A percentile compares a stretch with the other conserved stretches of the same genome.
These are phyloP conservation scores for Rhizopus microsporus DNA, from an alignment of 371 early-diverging fungal species.

Conservation along the genomic window DNA sequence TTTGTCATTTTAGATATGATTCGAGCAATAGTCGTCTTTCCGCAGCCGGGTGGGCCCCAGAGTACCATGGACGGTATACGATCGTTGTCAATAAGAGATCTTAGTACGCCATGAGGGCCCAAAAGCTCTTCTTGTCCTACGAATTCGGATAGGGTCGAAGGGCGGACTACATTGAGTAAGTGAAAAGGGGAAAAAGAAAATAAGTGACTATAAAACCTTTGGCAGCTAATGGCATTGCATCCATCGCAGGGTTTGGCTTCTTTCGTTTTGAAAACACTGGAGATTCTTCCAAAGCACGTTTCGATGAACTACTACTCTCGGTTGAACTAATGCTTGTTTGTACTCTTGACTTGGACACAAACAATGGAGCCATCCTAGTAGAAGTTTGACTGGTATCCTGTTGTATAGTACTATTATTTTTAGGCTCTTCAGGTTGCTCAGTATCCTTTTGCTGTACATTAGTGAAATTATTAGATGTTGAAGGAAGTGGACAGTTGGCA, in stretches of 20 bases:
- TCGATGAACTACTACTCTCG: neutral
- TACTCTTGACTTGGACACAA: slow-evolving; percentile 12
- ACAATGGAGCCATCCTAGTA: slow-evolving; percentile 20
- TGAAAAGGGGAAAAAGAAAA: neutral
- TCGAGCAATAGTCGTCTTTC: slow-evolving; percentile 84
- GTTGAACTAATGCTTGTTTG: neutral
- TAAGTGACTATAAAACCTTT: slow-evolving; percentile 29
- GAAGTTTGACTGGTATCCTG: neutral
- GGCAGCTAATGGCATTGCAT: slow-evolving; percentile 52
- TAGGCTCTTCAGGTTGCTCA: too few species aligned
- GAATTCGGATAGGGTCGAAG: slow-evolving; percentile 61
- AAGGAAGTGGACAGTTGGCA: slow-evolving; percentile 23
- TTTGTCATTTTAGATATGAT: slow-evolving; percentile 68
- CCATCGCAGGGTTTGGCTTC: slow-evolving; percentile 19
- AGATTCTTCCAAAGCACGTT: neutral
- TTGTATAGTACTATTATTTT: too few species aligned
- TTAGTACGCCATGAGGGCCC: slow-evolving; percentile 64
- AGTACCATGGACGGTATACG: slow-evolving; percentile 66
- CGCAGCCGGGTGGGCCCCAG: slow-evolving; percentile 81
- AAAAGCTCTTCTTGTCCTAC: slow-evolving; percentile 77
- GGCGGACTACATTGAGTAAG: slow-evolving; percentile 54
- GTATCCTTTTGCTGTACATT: neutral
- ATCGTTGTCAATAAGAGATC: slow-evolving; percentile 62
- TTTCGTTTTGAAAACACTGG: slow-evolving; percentile 10
- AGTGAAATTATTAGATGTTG: slow-evolving; percentile 2